Percentiles rank a stretch among this genome's conserved stretches.
These are phyloP conservation scores for Globisporangium recalcitrans DNA, from an alignment of 352 stramenopile genomes.

Conservation along the genomic window DNA sequence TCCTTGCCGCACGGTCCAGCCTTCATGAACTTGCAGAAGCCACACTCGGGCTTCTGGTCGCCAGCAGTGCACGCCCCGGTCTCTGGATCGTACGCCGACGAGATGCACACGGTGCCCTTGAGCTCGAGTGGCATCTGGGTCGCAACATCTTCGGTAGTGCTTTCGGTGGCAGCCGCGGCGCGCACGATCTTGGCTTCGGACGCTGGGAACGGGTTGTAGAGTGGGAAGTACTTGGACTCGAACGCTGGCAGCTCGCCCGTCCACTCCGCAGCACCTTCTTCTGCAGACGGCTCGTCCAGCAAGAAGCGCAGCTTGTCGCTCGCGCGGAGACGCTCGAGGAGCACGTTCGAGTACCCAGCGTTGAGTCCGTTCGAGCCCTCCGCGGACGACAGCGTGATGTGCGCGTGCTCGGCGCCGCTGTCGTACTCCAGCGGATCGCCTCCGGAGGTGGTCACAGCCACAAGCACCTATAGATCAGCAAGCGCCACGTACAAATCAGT, in stretches of 20 bases:
- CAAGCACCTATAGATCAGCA: conserved; percentile 34
- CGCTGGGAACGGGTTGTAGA: conserved; percentile 79
- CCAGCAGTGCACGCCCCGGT: conserved; percentile 40
- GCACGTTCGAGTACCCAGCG: conserved; percentile 58
- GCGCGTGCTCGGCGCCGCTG: conserved; percentile 33
- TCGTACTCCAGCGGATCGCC: conserved; percentile 60
- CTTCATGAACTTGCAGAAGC: conserved; percentile 91
- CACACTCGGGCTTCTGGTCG: conserved; percentile 72
- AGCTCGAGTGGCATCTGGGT: conserved; percentile 30
- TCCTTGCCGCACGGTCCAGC: conserved; percentile 71
- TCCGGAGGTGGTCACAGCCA: conserved; percentile 52
- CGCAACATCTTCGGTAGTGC: neutral
- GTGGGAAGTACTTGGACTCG: conserved; percentile 60
- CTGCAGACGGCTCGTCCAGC: conserved; percentile 26
- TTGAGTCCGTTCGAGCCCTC: conserved; percentile 39
- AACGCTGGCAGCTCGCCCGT: conserved; percentile 61
- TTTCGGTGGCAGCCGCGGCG: conserved; percentile 3
- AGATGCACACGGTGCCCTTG: conserved; percentile 59
- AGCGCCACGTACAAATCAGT: neutral
- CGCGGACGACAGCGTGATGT: conserved; percentile 57
- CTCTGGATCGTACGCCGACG: conserved; percentile 55
- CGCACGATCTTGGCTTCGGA: conserved; percentile 35
- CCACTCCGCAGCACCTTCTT: conserved; percentile 27
- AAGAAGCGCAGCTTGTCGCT: conserved; percentile 53
- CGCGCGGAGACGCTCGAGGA: conserved; percentile 69